A percentile compares a stretch with the other conserved stretches of the same genome.
Conservation (phyloP, 2,329 filamentous ascomycete genomes). For the Penicillium griseofulvum region DNA sequence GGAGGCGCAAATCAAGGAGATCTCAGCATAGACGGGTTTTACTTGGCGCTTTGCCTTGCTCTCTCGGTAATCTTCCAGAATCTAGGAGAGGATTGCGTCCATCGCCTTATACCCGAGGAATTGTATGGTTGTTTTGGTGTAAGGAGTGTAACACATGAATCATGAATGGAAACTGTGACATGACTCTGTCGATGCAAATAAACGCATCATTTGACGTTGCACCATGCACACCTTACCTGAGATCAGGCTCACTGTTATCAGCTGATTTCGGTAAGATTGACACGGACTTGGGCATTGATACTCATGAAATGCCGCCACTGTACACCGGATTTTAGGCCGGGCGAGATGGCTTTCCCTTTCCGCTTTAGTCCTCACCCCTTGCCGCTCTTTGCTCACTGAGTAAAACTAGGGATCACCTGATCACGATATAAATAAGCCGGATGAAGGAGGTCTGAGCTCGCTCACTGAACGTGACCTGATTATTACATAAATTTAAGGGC, state of each 20-base stretch:
- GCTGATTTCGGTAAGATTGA: background rate
- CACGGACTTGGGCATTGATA: background rate
- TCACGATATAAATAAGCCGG: too few relatives aligned
- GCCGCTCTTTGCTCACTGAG: too few relatives aligned
- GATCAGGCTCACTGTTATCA: background rate
- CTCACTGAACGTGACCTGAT: too few relatives aligned
- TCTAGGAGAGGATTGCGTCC: background rate
- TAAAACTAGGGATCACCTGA: too few relatives aligned
- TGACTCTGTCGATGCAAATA: background rate
- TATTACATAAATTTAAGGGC: too few relatives aligned
- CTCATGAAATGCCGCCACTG: too few relatives aligned
- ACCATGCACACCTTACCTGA: background rate
- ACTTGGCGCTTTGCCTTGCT: background rate
- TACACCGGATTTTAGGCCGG: background rate
- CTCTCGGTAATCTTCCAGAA: background rate
- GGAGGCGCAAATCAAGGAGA: conserved; percentile 1
- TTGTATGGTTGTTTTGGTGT: background rate
- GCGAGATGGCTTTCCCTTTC: background rate
- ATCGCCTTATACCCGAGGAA: background rate
- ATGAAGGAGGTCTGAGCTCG: too few relatives aligned
- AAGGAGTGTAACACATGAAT: background rate
- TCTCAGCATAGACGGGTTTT: background rate
- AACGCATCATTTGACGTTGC: background rate
- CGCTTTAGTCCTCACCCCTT: background rate
- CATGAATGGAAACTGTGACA: background rate